Base-by-base conservation (phyloP, 2,329 filamentous ascomycete genomes). In the Clonostachys solani region DNA sequence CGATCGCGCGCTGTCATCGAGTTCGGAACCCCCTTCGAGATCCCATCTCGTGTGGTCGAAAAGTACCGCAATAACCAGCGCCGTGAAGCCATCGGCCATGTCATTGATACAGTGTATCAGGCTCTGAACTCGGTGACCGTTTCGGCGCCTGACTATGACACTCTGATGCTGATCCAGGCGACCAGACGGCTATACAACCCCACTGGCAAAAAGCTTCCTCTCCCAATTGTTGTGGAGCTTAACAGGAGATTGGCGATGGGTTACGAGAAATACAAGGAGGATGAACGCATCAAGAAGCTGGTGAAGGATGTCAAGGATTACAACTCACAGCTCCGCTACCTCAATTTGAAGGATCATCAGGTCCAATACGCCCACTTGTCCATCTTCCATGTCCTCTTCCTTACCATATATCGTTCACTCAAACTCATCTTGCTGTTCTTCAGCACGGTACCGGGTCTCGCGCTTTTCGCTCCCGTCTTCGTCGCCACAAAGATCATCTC, bases 121-220 rank as follows among this genome's bases (percentile, higher is more conserved):
- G 82, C 87, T 35, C 78, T 97, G 43, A 84, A 88, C 52, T 81
- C 92, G 4, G 94, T 97, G 48, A 97, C 92, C 5, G 91, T 96
- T 37, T 92, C 89, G 13, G 85, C 89, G 36, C 92, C 92, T 4
- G 90, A 97, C 66, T 96, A 96, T 67, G 92, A 97, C 59, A 97
- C 92, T 5, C 76, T 97, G 18, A 96, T 96, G 92, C 79, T 95
- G 56, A 95, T 97, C 49, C 94, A 97, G 78, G 92, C 92, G 36
- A 92, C 92, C 7, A 83, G 94, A 52, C 83, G 94, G 44, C 76
- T 99, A 29, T 99, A 99, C 71, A 96, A 95, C 60, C 89, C 91
- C 12, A 94, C 90, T 44, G 90, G 91, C 57, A 96, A 92, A 72
- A 96, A 95, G 66, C 77, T 97, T 36, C 92, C 92, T 7, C 77